phyloP scores from a whole-genome alignment of 2,329 filamentous ascomycete genomes.

The Fusarium sp. region DNA sequence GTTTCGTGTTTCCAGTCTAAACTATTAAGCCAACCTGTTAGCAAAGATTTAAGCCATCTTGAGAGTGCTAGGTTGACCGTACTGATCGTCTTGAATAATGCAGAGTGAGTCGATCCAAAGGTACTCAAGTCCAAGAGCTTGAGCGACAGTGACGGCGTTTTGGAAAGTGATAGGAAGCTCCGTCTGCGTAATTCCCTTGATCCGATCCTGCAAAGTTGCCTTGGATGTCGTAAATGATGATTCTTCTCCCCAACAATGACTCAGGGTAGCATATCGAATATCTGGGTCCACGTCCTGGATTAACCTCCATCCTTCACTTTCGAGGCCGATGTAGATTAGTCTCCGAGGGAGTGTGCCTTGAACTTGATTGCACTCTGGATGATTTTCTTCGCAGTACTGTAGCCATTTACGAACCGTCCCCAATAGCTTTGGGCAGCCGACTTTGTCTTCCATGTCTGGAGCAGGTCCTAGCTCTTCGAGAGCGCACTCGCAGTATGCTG shows the following conservation, averaged over 20 bases:
- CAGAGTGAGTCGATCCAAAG: slow-evolving; percentile 3
- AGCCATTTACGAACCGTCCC: neutral
- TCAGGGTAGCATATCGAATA: neutral
- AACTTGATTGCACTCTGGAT: neutral
- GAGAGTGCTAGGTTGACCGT: too few species aligned
- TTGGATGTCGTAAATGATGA: neutral
- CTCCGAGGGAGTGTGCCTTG: neutral
- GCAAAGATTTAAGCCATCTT: neutral
- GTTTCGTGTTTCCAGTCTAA: neutral
- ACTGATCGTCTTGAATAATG: slow-evolving; percentile 3
- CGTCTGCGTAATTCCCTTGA: neutral
- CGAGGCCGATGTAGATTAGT: neutral
- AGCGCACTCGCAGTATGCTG: neutral
- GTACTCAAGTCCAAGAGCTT: neutral
- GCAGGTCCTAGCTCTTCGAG: neutral
- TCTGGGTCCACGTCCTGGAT: neutral
- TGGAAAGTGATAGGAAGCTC: neutral
- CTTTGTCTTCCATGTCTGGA: neutral
- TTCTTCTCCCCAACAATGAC: neutral
- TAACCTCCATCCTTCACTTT: neutral
- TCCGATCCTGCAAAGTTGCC: neutral
- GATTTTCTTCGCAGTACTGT: neutral
- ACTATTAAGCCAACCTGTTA: neutral
- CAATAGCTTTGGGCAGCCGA: neutral
- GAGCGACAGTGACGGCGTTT: neutral